Evolutionary conservation across 2,329 filamentous ascomycete genomes (phyloP), one percentile per base, ranked within the genome.

Genomic region (Alternaria tenuissima): DNA sequence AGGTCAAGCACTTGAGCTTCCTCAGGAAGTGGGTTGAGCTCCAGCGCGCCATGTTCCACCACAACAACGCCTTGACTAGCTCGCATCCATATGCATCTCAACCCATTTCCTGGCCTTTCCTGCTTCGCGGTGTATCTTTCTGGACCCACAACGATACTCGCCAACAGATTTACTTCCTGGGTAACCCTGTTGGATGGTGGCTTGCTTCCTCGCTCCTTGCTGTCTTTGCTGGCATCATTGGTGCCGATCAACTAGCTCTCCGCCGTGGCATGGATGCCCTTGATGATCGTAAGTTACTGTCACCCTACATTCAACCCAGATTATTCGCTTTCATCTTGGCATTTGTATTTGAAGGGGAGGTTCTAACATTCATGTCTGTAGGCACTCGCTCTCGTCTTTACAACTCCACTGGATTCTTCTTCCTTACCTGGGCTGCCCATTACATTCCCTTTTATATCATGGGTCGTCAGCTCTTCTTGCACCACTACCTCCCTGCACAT

Each of bases 351-450:
- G 30, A 42, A 36, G 53, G 51, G 53, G 22, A 63, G 49, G 62
- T 57, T 47, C 43, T 62, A 60, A 48, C 39, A 49, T 75, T 52
- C 42, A 52, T 54, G 34, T 32, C 47, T 47, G 12, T 16, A 91
- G 93, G 93, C 67, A 93, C 95, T 30, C 94, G 95, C 67, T 94
- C 92, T 24, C 93, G 94, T 65, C 86, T 99, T 51, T 99, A 99
- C 83, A 98, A 98, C 85, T 97, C 93, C 55, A 98, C 95, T 0
- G 95, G 95, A 24, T 99, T 99, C 87, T 96, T 99, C 84, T 98
- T 97, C 88, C 87, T 99, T 58, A 93, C 93, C 57, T 99, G 95
- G 95, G 93, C 92, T 14, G 94, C 93, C 2, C 95, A 99, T 79
- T 99, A 97, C 84, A 88, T 97, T 79, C 94, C 94, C 53, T 99